phyloP scores from a whole-genome alignment of 495 filamentous ascomycete genomes.

The Neurospora sp. region DNA sequence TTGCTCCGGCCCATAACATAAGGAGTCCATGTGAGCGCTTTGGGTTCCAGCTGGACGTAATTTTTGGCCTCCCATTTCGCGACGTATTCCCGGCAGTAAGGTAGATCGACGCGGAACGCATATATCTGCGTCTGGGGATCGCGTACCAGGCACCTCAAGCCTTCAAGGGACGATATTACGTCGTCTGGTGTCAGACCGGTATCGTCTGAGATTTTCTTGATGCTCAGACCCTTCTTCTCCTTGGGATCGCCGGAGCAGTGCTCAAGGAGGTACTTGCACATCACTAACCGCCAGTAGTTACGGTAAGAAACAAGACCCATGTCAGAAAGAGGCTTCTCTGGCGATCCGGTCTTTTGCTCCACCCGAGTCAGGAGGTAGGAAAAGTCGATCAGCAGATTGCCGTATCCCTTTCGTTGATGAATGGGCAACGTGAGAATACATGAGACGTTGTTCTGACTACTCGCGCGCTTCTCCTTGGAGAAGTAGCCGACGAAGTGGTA shows the following conservation, averaged over 20 bases:
- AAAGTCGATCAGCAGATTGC: slow-evolving; percentile 93
- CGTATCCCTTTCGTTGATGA: slow-evolving; percentile 93
- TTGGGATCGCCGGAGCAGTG: slow-evolving; percentile 29
- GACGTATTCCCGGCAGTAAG: slow-evolving; percentile 76
- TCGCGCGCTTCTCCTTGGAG: slow-evolving; percentile 96
- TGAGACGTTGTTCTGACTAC: slow-evolving; percentile 90
- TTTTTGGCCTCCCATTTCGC: slow-evolving; percentile 75
- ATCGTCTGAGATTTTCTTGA: slow-evolving; percentile 72
- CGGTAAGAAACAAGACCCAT: slow-evolving; percentile 96
- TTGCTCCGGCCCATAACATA: slow-evolving; percentile 90
- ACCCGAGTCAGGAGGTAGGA: slow-evolving; percentile 91
- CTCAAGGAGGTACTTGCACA: slow-evolving; percentile 64
- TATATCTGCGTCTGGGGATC: slow-evolving; percentile 85
- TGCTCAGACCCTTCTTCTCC: slow-evolving; percentile 56
- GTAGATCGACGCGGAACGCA: slow-evolving; percentile 73
- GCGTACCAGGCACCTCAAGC: slow-evolving; percentile 73
- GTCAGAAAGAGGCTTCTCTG: slow-evolving; percentile 94
- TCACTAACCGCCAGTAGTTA: slow-evolving; percentile 86
- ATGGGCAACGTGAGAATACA: slow-evolving; percentile 95
- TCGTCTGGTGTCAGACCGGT: slow-evolving; percentile 96
- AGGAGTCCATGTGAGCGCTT: slow-evolving; percentile 86
- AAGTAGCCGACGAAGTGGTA: slow-evolving; percentile 99
- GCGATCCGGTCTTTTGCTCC: slow-evolving; percentile 89
- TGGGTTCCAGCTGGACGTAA: slow-evolving; percentile 74
- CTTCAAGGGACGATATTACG: slow-evolving; percentile 86